Evolutionary conservation across 208 protist species (phyloP), one percentile per base, ranked within the genome.

Genomic region (Endotrypanum monterogeii): DNA sequence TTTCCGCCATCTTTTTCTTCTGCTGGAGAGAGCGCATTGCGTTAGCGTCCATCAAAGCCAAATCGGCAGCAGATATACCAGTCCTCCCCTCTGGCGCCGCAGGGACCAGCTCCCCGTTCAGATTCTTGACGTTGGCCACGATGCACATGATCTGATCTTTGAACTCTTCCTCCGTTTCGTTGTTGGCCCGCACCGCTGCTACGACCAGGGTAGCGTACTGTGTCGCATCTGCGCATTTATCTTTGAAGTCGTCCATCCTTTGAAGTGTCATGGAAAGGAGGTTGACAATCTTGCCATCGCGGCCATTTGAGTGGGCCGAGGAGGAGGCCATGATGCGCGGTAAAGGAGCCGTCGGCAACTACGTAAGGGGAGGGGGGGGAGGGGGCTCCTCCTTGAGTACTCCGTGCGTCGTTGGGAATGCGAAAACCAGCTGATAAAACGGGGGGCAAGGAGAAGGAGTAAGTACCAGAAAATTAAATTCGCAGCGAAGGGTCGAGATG

Each of bases 11-110:
- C 28, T 85, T 74, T 48, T 71, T 71, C 63, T 86, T 84, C 65
- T 95, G 89, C 54, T 87, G 71, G 23, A 50, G 50, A 1, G 90
- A 93, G 20, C 91, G 85, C 82, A 97, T 94, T 60, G 89, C 84
- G 37, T 84, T 70, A 35, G 86, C 81, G 12, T 94, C 79, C 93
- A 97, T 94, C 46, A 79, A 74, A 0, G 89, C 93, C 18, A 96
- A 71, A 39, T 70, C 78, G 0, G 50, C 57, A 3, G 91, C 82
- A 2, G 73, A 71, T 41, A 97, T 75, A 30, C 46, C 67, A 8
- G 52, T 37, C 3, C 41, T 60, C 7, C 63, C 23, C 9, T 54
- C 32, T 2, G 23, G 61, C 16, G 9, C 23, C 20, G 16, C 32
- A 6, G 69, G 74, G 14, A 30, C 39, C 16, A 96, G 67, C 68